These are phyloP conservation scores for Hypsizygus marmoreus DNA, from an alignment of 768 basidiomycete species.

Conservation along the genomic window DNA sequence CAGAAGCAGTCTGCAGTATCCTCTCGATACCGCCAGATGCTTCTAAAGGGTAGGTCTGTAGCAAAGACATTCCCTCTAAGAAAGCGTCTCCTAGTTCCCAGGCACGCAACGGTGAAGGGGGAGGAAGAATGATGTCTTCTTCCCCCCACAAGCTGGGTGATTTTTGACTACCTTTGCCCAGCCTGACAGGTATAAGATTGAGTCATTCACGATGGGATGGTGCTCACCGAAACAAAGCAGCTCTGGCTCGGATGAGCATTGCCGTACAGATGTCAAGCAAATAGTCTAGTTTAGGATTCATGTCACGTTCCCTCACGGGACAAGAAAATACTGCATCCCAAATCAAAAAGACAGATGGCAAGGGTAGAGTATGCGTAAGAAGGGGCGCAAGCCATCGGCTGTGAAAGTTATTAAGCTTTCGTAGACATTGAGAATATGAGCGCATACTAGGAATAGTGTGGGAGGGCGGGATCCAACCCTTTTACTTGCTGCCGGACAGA, in stretches of 20 bases:
- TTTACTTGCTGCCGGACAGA: slow-evolving; percentile 47
- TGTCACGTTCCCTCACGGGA: slow-evolving; percentile 54
- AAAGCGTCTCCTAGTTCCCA: slow-evolving; percentile 67
- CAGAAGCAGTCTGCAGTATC: slow-evolving; percentile 66
- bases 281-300: slow-evolving; percentile 63
- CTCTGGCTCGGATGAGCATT: slow-evolving; percentile 63
- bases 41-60: slow-evolving; percentile 66
- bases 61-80: slow-evolving; percentile 61
- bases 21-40: slow-evolving; percentile 70
- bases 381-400: slow-evolving; percentile 79
- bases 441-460: slow-evolving; percentile 81
- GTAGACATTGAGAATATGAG: background rate
- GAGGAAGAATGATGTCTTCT: slow-evolving; percentile 39
- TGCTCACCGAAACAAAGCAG: slow-evolving; percentile 55
- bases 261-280: slow-evolving; percentile 71
- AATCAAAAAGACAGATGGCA: slow-evolving; percentile 54
- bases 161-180: slow-evolving; percentile 48
- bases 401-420: slow-evolving; percentile 6
- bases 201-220: background rate
- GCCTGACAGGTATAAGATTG: slow-evolving; percentile 34
- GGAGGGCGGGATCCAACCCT: slow-evolving; percentile 69
- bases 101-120: slow-evolving; percentile 42
- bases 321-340: slow-evolving; percentile 77
- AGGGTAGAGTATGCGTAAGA: slow-evolving; percentile 71
- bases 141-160: slow-evolving; percentile 57